Base-by-base conservation (phyloP, 768 basidiomycete genomes). In the Myochromella boudieri region DNA sequence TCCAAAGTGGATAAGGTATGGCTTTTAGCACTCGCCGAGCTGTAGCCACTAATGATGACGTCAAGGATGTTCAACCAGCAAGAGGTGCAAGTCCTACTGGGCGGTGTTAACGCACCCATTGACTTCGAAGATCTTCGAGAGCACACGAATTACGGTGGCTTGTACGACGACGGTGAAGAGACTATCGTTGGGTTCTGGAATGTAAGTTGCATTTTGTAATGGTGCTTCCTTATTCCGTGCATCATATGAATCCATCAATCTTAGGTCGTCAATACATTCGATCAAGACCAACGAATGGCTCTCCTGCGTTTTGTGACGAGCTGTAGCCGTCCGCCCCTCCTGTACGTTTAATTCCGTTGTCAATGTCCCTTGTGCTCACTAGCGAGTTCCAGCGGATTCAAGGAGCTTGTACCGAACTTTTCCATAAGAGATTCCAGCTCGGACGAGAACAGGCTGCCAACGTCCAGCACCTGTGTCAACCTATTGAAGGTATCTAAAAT, bases 41-140 rank as follows among this genome's bases (percentile, higher is more conserved):
- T 11, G 29, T 41, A 22, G 24, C 6, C 1, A 22, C 20, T 11
- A 25, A 12, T 38, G 25, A 17, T 10, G 33, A 26, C 44, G 10
- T 17, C 6, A 15, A 90, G 92, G 36, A 95, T 98, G 91, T 99
- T 98, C 69, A 95, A 97, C 64, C 95, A 95, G 54, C 88, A 91
- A 61, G 97, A 98, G 65, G 73, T 97, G 3, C 93, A 94, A 61
- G 86, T 95, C 38, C 72, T 98, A 1, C 75, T 99, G 5, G 95
- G 95, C 0, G 93, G 91, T 6, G 87, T 89, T 25, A 87, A 95
- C 49, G 73, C 89, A 0, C 86, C 87, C 0, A 85, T 95, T 37
- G 88, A 95, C 60, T 53, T 97, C 6, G 82, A 86, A 12, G 95
- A 99, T 64, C 66, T 97, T 48, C 72, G 84, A 47, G 58, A 62